Conservation (phyloP, 83 land plant genomes). For the Larix sibirica region DNA sequence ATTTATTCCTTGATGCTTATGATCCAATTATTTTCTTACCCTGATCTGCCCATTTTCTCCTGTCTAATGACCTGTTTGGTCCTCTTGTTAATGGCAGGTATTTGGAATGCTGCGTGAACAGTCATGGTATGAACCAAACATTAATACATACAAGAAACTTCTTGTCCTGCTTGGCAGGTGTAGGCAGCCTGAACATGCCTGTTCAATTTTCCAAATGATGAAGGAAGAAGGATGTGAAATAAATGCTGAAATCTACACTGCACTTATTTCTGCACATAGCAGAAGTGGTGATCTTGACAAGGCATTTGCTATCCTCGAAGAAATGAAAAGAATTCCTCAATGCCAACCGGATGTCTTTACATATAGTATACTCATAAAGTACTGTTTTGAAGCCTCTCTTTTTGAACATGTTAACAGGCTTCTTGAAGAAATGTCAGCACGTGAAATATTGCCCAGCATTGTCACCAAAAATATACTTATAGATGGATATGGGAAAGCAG, state of each 20-base stretch:
- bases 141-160: slow-evolving; percentile 72
- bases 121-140: slow-evolving; percentile 75
- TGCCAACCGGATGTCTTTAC: slow-evolving; percentile 87
- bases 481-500: slow-evolving; percentile 85
- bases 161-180: slow-evolving; percentile 82
- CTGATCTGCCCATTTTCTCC: too few species aligned
- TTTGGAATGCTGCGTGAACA: slow-evolving; percentile 81
- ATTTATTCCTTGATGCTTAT: too few species aligned
- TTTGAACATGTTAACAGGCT: slow-evolving; percentile 51
- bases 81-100: slow-evolving; percentile 44
- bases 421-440: slow-evolving; percentile 64
- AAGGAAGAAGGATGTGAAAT: slow-evolving; percentile 61
- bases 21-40: too few species aligned
- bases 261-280: slow-evolving; percentile 75
- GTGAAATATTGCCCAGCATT: slow-evolving; percentile 56
- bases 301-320: slow-evolving; percentile 60
- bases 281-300: slow-evolving; percentile 56
- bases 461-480: slow-evolving; percentile 86
- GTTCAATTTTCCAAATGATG: slow-evolving; percentile 53
- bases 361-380: slow-evolving; percentile 64
- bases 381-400: slow-evolving; percentile 49
- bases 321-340: slow-evolving; percentile 61
- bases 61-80: neutral
- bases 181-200: slow-evolving; percentile 70
- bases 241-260: slow-evolving; percentile 71